phyloP scores from a whole-genome alignment of 1,284 basidiomycete species.

The Trichosporon ovoides region DNA sequence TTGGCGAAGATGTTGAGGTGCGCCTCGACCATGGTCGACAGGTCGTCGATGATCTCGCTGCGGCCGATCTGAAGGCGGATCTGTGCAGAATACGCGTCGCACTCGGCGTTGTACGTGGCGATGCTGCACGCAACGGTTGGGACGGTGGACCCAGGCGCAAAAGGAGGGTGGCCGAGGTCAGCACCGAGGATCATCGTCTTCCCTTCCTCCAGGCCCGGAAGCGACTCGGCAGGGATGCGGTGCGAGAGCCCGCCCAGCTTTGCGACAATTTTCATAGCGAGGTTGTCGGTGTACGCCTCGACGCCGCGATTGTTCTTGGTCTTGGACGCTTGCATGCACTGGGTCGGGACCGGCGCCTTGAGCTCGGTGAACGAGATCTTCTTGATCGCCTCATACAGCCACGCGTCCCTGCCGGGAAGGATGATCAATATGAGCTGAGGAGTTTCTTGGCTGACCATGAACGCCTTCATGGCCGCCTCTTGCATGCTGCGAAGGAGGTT shows the following conservation, averaged over 20 bases:
- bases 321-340: conserved; percentile 48
- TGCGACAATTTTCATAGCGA: conserved; percentile 40
- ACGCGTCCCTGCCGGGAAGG: conserved; percentile 43
- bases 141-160: conserved; percentile 33
- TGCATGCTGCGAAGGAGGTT: conserved; percentile 20
- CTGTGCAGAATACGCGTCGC: conserved; percentile 46
- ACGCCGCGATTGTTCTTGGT: conserved; percentile 36
- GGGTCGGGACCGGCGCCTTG: conserved; percentile 40
- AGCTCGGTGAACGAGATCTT: conserved; percentile 40
- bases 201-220: conserved; percentile 36
- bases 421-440: conserved; percentile 47
- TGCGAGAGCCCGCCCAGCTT: conserved; percentile 52
- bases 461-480: conserved; percentile 37
- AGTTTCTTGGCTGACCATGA: conserved; percentile 25
- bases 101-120: conserved; percentile 45
- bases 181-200: conserved; percentile 40
- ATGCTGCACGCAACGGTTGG: conserved; percentile 50
- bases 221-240: conserved; percentile 35
- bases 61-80: conserved; percentile 50
- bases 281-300: conserved; percentile 49
- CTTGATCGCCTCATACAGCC: conserved; percentile 51
- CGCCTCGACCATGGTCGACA: conserved; percentile 36
- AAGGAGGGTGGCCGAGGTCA: conserved; percentile 41
- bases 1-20: conserved; percentile 39
- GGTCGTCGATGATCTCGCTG: conserved; percentile 36